Evolutionary conservation across 2,329 filamentous ascomycete genomes (phyloP), one percentile per base, ranked within the genome.

Genomic region (Elsinoe arachidis): DNA sequence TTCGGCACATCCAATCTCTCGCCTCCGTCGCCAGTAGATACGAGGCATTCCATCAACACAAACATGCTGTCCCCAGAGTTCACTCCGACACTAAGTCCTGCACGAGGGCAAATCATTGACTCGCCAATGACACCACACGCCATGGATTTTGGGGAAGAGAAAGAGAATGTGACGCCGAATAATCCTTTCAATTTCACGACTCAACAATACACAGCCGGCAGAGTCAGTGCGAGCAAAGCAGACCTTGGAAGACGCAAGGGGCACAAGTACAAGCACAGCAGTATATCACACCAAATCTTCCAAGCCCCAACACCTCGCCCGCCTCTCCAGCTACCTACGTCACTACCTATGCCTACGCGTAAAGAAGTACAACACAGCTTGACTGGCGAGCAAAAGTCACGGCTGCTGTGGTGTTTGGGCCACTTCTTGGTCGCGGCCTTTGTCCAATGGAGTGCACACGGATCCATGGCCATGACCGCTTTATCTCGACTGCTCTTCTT

Each of bases 201-300:
- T 1, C 68, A 74, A 52, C 68, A 73, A 61, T 78, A 78, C 63
- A 69, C 69, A 56, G 72, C 72, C 6, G 70, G 63, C 14, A 60
- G 55, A 34, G 46, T 55, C 15, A 34, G 59, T 61, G 58, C 56
- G 4, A 56, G 58, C 19, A 92, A 90, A 76, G 87, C 88, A 86
- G 92, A 90, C 65, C 83, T 96, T 62, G 91, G 91, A 62, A 89
- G 96, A 72, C 84, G 93, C 63, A 86, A 92, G 60, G 93, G 93
- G 61, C 93, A 99, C 76, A 90, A 93, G 70, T 99, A 99, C 79
- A 96, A 96, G 70, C 92, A 97, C 75, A 95, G 88, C 70, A 95
- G 89, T 69, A 87, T 99, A 58, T 95, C 89, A 17, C 91, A 97
- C 70, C 91, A 96, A 72, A 95, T 97, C 72, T 96, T 97, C 72